Evolutionary conservation across 352 stramenopile species (phyloP).

Genomic region (Pythium dissimile): DNA sequence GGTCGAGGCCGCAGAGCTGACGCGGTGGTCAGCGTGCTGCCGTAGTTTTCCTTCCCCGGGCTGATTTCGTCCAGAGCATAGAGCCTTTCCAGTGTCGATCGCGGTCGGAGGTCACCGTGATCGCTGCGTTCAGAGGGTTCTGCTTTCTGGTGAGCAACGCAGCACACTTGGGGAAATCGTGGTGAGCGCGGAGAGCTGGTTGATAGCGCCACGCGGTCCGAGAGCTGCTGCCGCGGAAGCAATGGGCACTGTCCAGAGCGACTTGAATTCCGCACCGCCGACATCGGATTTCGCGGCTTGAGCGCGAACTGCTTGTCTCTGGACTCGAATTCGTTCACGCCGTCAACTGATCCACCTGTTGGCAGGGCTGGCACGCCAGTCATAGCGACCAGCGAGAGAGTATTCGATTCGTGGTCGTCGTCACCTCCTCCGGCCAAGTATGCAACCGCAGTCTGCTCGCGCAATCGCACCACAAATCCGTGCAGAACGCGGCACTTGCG

Average conservation of each 20-base stretch:
- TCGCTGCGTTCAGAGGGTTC: not conserved
- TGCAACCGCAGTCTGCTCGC: constrained; percentile 8
- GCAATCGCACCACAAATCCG: constrained; percentile 28
- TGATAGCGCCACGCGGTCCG: constrained; percentile 1
- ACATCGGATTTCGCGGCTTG: constrained; percentile 7
- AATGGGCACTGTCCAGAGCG: not conserved
- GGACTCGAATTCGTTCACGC: not conserved
- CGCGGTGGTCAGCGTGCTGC: not conserved
- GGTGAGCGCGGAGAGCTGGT: not conserved
- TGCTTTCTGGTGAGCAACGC: constrained; percentile 15
- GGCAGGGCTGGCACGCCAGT: not conserved
- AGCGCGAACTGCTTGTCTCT: constrained; percentile 2
- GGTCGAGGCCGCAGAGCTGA: constrained; percentile 1
- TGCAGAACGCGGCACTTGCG: constrained; percentile 36
- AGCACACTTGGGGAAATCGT: constrained; percentile 15
- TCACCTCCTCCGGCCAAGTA: not conserved
- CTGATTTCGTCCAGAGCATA: constrained; percentile 1
- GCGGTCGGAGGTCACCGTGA: not conserved
- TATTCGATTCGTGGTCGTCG: not conserved
- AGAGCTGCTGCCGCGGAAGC: constrained; percentile 6
- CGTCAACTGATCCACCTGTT: not conserved
- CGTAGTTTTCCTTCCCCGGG: constrained; percentile 27
- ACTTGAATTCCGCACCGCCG: not conserved
- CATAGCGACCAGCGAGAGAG: not conserved
- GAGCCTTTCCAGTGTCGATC: not conserved